A percentile compares a stretch with the other conserved stretches of the same genome.
Conservation (phyloP, 2,329 filamentous ascomycete genomes). For the Metarhizium brunneum region DNA sequence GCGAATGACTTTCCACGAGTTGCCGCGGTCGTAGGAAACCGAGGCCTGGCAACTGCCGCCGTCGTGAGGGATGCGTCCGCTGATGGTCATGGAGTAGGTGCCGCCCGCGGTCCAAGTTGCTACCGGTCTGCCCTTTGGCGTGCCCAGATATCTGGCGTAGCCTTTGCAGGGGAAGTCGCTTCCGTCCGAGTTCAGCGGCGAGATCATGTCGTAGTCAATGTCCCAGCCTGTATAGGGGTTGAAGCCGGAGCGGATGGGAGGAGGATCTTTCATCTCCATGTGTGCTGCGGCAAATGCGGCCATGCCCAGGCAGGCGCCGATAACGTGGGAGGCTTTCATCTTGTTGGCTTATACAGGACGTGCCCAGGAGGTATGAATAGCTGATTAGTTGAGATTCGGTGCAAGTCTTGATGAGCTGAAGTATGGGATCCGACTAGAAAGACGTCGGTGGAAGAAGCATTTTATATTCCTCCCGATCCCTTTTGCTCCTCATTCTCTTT, state of each 20-base stretch:
- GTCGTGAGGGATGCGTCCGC: constrained; percentile 41
- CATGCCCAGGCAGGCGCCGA: not conserved
- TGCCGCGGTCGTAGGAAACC: constrained; percentile 51
- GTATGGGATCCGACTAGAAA: not conserved
- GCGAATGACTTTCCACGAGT: constrained; percentile 44
- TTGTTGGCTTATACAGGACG: too few relatives aligned
- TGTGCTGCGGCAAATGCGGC: constrained; percentile 10
- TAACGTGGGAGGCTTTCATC: not conserved
- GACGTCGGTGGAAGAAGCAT: not conserved
- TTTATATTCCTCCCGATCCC: not conserved
- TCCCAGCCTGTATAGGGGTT: constrained; percentile 17
- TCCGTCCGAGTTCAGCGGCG: constrained; percentile 40
- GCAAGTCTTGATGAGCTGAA: not conserved
- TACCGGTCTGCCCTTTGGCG: constrained; percentile 28
- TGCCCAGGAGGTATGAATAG: too few relatives aligned
- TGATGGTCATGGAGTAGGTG: constrained; percentile 42
- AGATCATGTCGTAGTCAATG: constrained; percentile 48
- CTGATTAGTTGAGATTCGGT: not conserved
- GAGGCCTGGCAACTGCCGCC: constrained; percentile 57
- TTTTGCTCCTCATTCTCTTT: not conserved
- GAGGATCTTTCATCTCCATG: constrained; percentile 21
- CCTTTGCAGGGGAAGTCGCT: constrained; percentile 56
- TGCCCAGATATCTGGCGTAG: constrained; percentile 15
- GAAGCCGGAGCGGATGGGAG: constrained; percentile 18
- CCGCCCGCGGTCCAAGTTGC: constrained; percentile 43